Evolutionary conservation across 805 yeast species (phyloP), one percentile per base, ranked within the genome.

Genomic region (baker's yeast (Saccharomyces cerevisiae)): DNA sequence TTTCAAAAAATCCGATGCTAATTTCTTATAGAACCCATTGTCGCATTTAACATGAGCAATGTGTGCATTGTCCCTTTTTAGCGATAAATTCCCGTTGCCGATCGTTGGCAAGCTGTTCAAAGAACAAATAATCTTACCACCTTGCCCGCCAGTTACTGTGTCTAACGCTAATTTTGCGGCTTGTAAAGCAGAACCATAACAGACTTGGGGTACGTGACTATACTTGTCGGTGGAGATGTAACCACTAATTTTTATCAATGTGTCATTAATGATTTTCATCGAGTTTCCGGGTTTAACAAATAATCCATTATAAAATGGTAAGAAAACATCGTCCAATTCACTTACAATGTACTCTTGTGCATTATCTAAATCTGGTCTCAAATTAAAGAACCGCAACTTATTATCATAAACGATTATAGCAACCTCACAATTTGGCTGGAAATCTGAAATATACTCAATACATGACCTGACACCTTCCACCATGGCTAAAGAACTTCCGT

Each of bases 211-310:
- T 17, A 61, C 60, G 50, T 65, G 71, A 28, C 56, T 50, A 41
- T 56, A 61, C 48, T 60, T 67, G 17, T 63, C 66, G 13, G 64
- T 58, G 4, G 71, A 61, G 52, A 76, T 74, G 48, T 72, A 74
- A 21, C 70, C 73, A 10, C 68, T 67, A 41, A 70, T 59, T 48
- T 80, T 74, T 57, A 78, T 78, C 57, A 94, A 76, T 3, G 92
- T 80, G 50, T 80, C 82, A 46, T 85, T 87, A 55, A 92, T 84
- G 11, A 79, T 80, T 49, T 70, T 67, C 53, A 82, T 74, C 13
- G 89, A 79, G 52, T 84, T 89, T 6, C 71, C 72, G 1, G 96
- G 90, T 59, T 87, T 89, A 6, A 82, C 96, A 69, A 90, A 90
- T 30, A 90, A 70, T 0, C 97, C 97, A 2, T 76, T 76, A 54